Evolutionary conservation across 2,329 filamentous ascomycete species (phyloP), one percentile per base, ranked within the genome.

Genomic region (Ophiostoma angusticollis): DNA sequence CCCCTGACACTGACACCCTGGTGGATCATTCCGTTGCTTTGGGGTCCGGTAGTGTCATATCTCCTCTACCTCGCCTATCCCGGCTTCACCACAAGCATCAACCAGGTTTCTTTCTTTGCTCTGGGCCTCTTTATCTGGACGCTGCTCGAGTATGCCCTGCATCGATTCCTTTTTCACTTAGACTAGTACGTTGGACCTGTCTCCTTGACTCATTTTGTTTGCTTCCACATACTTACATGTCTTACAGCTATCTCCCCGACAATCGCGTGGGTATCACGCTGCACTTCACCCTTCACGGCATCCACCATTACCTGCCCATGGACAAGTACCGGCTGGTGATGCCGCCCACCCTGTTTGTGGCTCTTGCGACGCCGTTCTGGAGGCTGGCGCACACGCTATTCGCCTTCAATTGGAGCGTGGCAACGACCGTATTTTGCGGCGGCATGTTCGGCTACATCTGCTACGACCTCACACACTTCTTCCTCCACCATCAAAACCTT

Each of bases 301-400:
- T 98, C 47, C 91, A 98, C 56, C 91, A 98, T 61, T 98, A 96
- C 61, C 73, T 98, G 5, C 91, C 91, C n/a, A 96, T 98, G 91
- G 91, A 98, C 64, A 89, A 80, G 55, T 89, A 94, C 53, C 80
- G 91, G 44, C 78, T 98, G 9, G 91, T 98, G 48, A 96, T 98
- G 91, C 91, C 91, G 1, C 91, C 91, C 0, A 74, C 84, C 0
- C 68, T 98, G 4, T 96, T 98, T 56, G 46, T 89, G 18, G 70
- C 74, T 11, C 77, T 98, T 16, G 89, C 89, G 6, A 70, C 73
- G 0, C 91, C 91, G 0, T 96, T 96, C 66, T 98, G 84, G 80
- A 84, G 84, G 58, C 67, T 98, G 36, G 84, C 91, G 0, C 89
- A 95, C 50, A 50, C 68, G 2, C 55, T 96, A 39, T 85, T 98